Evolutionary conservation across 257 asterid genomes (phyloP).

Genomic region (Solanum boliviense): DNA sequence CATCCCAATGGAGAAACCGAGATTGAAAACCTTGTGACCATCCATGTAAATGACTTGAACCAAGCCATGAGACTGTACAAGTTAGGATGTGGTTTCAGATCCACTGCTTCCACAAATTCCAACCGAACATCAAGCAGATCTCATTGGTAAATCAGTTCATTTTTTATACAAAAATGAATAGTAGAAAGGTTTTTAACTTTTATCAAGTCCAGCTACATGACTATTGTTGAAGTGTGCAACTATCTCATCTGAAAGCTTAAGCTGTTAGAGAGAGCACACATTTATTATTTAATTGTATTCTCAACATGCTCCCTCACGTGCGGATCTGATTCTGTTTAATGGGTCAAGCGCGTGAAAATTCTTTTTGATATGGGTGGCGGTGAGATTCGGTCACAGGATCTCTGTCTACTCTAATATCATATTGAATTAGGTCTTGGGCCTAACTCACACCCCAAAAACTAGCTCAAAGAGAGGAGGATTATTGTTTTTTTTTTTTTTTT

Average conservation of each 20-base stretch:
- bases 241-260: background rate
- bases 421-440: background rate
- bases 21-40: slow-evolving; percentile 8
- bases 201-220: background rate
- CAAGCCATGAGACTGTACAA: slow-evolving; percentile 10
- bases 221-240: background rate
- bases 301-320: background rate
- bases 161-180: background rate
- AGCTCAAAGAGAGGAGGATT: background rate
- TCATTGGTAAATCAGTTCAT: slow-evolving; percentile 7
- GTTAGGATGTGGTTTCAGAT: slow-evolving; percentile 7
- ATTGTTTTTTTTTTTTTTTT: background rate
- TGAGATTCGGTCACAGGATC: background rate
- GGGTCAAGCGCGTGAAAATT: background rate
- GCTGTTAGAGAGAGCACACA: background rate
- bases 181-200: background rate
- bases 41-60: slow-evolving; percentile 5
- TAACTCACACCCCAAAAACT: background rate
- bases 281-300: too few relatives aligned
- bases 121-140: slow-evolving; percentile 16
- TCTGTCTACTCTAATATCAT: background rate
- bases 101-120: slow-evolving; percentile 12
- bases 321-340: background rate
- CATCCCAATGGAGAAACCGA: slow-evolving; percentile 5
- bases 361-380: background rate